Evolutionary conservation across 192 early-diverging fungal species (phyloP), one percentile per base, ranked within the genome.

Genomic region (Coemansia sp.): DNA sequence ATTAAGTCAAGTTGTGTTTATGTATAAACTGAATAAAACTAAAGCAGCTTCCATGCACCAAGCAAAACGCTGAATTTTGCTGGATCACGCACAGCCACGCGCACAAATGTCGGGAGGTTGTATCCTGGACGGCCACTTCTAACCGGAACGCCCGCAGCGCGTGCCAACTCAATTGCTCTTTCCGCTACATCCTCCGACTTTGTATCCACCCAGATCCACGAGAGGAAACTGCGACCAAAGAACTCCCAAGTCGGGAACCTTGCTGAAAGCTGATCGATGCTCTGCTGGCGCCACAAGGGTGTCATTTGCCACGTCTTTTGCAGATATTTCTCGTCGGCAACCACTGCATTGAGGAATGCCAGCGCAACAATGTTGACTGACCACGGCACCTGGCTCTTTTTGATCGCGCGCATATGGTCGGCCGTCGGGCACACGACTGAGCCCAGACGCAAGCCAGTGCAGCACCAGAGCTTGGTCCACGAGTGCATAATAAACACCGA

Each of bases 401-500:
- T 90, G 57, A 95, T 79, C 4, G 82, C 85, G 6, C 84, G 80
- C 74, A 87, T 88, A 62, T 94, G 92, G 8, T 80, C 73, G 9
- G 65, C 85, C 6, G 93, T 93, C 7, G 93, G 92, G 70, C 92
- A 93, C 12, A 95, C 87, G 22, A 95, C 88, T 0, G 92, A 94
- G 19, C 93, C 93, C 17, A 94, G 76, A 49, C 93, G 89, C 62
- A 95, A 83, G 25, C 93, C 93, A 5, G 92, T 92, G 83, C 93
- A 95, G 39, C 90, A 94, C 92, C 92, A 95, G 51, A 95, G 84
- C 72, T 95, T 95, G 45, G 93, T 95, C 93, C 93, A 95, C 22
- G 92, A 94, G 77, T 95, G 93, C 78, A 95, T 92, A 17, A 94
- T 79, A 74, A 89, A 93, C 53, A 94, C 85, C 5, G 91, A 89